Evolutionary conservation across 495 filamentous ascomycete species (phyloP).

Genomic region (Neurospora intermedia): DNA sequence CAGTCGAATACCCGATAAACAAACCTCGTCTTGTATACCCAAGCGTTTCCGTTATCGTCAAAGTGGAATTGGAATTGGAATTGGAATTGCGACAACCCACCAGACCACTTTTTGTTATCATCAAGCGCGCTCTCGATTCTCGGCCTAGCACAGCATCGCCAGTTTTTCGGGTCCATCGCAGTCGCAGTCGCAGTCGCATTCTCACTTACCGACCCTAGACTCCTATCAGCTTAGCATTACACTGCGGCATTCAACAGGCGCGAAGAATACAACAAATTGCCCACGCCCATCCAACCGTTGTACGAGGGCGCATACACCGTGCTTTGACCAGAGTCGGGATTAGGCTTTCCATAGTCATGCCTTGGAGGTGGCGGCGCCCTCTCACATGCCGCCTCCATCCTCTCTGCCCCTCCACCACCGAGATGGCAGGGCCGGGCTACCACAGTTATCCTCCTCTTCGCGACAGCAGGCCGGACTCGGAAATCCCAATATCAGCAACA

Average conservation of each 20-base stretch:
- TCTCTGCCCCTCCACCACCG: slow-evolving; percentile 15
- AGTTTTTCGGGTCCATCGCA: background rate
- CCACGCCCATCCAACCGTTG: background rate
- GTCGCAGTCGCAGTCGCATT: background rate
- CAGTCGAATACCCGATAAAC: background rate
- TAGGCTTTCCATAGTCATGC: slow-evolving; percentile 20
- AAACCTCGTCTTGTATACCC: background rate
- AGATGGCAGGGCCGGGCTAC: slow-evolving; percentile 34
- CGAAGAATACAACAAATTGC: background rate
- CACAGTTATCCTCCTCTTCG: slow-evolving; percentile 21
- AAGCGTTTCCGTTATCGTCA: no score
- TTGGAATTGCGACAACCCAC: background rate
- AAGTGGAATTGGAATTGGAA: background rate
- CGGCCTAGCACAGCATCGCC: background rate
- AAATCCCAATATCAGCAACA: background rate
- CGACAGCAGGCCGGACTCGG: background rate
- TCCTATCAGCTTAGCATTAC: background rate
- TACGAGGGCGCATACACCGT: background rate
- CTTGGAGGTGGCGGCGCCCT: slow-evolving; percentile 19
- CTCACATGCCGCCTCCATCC: slow-evolving; percentile 24
- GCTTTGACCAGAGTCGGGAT: slow-evolving; percentile 4
- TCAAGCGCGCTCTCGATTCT: background rate
- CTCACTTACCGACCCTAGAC: background rate
- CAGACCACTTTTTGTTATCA: background rate
- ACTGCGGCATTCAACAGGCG: slow-evolving; percentile 3